Conservation (phyloP, 495 filamentous ascomycete species). For the Trichoderma orchidacearum region DNA sequence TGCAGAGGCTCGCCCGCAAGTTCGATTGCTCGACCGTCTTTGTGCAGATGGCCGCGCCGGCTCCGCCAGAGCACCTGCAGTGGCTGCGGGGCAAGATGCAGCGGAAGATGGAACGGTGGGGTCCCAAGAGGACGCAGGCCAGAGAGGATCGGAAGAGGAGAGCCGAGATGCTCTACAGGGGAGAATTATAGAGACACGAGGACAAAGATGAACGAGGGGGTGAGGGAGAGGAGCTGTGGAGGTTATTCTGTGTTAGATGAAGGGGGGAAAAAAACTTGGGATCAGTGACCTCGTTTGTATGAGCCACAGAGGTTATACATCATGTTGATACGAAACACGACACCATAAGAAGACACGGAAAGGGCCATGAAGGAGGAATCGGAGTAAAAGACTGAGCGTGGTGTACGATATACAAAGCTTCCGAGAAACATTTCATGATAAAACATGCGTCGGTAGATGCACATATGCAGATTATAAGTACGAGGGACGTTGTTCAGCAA, state of each 20-base stretch:
- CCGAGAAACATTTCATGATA: background rate
- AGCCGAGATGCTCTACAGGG: constrained; percentile 40
- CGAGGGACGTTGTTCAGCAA: no score
- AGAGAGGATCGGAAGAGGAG: constrained; percentile 61
- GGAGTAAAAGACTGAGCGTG: background rate
- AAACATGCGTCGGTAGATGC: background rate
- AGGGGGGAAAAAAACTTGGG: background rate
- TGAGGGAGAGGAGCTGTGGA: no score
- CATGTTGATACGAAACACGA: no score
- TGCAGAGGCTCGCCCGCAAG: constrained; percentile 50
- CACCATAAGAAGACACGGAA: background rate
- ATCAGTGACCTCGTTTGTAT: background rate
- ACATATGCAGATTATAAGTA: background rate
- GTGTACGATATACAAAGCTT: constrained; percentile 1
- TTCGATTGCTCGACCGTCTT: constrained; percentile 71
- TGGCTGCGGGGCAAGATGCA: constrained; percentile 30
- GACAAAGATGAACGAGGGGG: background rate
- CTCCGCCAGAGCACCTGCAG: constrained; percentile 20
- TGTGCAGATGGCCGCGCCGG: constrained; percentile 41
- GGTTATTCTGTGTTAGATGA: no score
- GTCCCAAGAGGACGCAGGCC: constrained; percentile 52
- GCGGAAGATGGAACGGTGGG: constrained; percentile 58
- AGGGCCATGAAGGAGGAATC: background rate
- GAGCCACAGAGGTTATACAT: no score
- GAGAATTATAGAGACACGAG: constrained; percentile 34